Evolutionary conservation across 768 basidiomycete species (phyloP).

Genomic region (Termitomyces titanicus): DNA sequence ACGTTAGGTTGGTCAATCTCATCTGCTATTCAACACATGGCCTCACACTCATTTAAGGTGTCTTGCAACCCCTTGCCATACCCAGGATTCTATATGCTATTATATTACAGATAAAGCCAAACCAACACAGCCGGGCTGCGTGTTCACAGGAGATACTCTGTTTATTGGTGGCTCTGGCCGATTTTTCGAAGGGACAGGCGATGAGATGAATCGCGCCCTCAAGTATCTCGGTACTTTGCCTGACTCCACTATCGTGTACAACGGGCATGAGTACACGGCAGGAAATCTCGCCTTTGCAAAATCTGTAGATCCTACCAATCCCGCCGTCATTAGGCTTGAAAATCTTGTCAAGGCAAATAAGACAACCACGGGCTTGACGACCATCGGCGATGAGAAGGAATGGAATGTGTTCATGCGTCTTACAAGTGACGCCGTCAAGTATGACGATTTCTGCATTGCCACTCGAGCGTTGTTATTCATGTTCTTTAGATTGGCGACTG

Average conservation of each 20-base stretch:
- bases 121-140: constrained; percentile 57
- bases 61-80: constrained; percentile 89
- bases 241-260: constrained; percentile 75
- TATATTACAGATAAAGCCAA: constrained; percentile 55
- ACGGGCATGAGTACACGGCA: constrained; percentile 90
- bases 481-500: constrained; percentile 45
- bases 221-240: constrained; percentile 72
- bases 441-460: constrained; percentile 20
- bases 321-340: constrained; percentile 54
- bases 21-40: not conserved
- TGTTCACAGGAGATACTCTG: constrained; percentile 95
- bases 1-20: constrained; percentile 42
- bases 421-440: constrained; percentile 60
- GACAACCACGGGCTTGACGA: constrained; percentile 76
- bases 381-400: constrained; percentile 89
- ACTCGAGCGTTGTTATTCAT: not conserved
- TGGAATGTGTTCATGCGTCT: constrained; percentile 97
- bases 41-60: constrained; percentile 43
- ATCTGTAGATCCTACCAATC: constrained; percentile 56
- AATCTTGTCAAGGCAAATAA: constrained; percentile 55
- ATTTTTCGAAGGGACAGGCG: constrained; percentile 86
- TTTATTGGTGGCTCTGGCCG: constrained; percentile 88
- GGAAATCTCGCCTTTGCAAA: constrained; percentile 71
- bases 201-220: constrained; percentile 79
- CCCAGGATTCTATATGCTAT: constrained; percentile 95